Evolutionary conservation across 2,329 filamentous ascomycete genomes (phyloP), one percentile per base, ranked within the genome.

Genomic region (Sclerotiophoma versabilis): DNA sequence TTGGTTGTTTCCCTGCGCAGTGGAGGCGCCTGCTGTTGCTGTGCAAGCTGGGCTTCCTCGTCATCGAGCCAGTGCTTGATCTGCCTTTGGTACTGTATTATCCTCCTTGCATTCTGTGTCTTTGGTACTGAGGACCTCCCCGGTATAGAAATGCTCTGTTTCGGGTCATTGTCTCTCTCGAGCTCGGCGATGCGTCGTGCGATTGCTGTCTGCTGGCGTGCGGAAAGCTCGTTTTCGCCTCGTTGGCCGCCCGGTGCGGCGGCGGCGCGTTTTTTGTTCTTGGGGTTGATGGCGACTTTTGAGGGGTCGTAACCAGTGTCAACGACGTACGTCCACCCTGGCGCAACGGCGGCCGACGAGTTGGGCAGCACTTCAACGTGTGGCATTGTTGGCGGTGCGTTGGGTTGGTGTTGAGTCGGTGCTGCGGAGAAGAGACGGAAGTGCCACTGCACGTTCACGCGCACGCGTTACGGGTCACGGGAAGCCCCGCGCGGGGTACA

Each of bases 301-400:
- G 85, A 81, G 11, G 84, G 81, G 49, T 85, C 82, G 50, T 84
- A 81, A 74, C 83, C 71, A 14, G 84, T 87, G 70, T 96, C 91
- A 25, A 92, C 87, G 1, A 97, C 91, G 73, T 96, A 96, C 11
- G 92, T 92, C 89, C 92, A 98, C 68, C 93, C 93, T 1, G 93
- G 92, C 1, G 91, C 90, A 37, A 84, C 80, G 37, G 85, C 84
- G 14, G 86, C 87, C 57, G 86, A 86, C 69, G 85, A 87, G 53
- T 78, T 79, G 29, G 91, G 90, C 52, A 97, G 80, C 65, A 96
- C 89, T 76, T 96, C 87, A 66, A 98, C 91, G 66, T 90, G 89
- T 63, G 84, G 84, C 82, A 87, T 87, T 36, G 58, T 63, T 29
- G 46, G 32, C 29, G 15, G 20, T 33, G 49, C 14, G 22, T 34